Percentiles rank a stretch among this genome's conserved stretches.
These are phyloP conservation scores for Cercospora sesami DNA, from an alignment of 2,329 filamentous ascomycete species.

Conservation along the genomic window DNA sequence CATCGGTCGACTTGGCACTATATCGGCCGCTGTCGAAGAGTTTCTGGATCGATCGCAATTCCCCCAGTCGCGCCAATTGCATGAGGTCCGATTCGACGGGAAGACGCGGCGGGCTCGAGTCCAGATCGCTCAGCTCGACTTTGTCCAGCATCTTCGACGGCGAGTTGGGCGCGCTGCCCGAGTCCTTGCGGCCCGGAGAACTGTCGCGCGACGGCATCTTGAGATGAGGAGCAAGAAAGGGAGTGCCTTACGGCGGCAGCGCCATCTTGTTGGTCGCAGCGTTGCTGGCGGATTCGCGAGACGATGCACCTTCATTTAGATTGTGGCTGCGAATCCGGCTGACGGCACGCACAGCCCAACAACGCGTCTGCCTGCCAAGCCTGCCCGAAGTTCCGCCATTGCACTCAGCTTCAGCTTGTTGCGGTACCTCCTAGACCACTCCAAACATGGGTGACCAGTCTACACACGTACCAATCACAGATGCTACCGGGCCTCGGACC, in stretches of 20 bases:
- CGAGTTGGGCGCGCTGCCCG: constrained; percentile 29
- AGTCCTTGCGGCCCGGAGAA: constrained; percentile 23
- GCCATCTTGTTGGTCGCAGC: not conserved
- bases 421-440: not conserved
- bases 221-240: not conserved
- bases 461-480: not conserved
- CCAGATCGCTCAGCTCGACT: constrained; percentile 40
- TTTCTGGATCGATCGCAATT: constrained; percentile 82
- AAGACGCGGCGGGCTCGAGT: constrained; percentile 41
- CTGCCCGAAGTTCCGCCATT: not conserved
- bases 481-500: not conserved
- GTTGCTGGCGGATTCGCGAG: not conserved
- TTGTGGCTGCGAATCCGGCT: not conserved
- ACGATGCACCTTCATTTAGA: not conserved
- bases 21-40: constrained; percentile 81
- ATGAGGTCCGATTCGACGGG: constrained; percentile 79
- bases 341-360: not conserved
- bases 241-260: not conserved
- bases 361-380: not conserved
- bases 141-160: constrained; percentile 38
- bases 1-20: constrained; percentile 80
- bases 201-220: constrained; percentile 12
- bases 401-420: not conserved
- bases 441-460: not conserved
- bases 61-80: constrained; percentile 87